These are phyloP conservation scores for Chrysophaeum taylorii DNA, from an alignment of 352 stramenopile species.

Conservation along the genomic window DNA sequence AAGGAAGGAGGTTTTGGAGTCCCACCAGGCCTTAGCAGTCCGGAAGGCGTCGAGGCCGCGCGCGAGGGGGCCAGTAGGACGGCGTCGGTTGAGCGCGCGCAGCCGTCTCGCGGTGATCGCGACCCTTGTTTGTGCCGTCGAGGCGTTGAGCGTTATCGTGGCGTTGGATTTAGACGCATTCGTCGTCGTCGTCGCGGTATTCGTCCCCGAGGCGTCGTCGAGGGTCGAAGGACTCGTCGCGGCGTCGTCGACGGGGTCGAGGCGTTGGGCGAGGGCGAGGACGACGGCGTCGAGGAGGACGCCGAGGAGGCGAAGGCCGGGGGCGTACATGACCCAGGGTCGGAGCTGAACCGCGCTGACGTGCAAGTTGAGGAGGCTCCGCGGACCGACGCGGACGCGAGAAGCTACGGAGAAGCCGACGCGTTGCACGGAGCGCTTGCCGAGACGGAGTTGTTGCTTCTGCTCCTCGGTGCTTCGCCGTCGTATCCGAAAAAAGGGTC, in stretches of 20 bases:
- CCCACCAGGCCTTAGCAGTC: background rate
- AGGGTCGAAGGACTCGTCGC: too few relatives aligned
- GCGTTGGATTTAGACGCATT: too few relatives aligned
- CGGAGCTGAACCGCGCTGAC: background rate
- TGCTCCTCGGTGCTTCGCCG: background rate
- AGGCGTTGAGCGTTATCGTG: too few relatives aligned
- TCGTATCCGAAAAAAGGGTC: background rate
- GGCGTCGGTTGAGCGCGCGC: too few relatives aligned
- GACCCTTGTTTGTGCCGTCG: too few relatives aligned
- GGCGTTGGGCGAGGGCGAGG: too few relatives aligned
- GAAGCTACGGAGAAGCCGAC: background rate
- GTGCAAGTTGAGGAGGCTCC: background rate
- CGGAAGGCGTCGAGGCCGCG: background rate
- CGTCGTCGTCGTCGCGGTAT: too few relatives aligned
- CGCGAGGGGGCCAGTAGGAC: too few relatives aligned
- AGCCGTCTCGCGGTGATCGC: too few relatives aligned
- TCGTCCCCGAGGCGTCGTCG: too few relatives aligned
- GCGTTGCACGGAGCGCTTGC: background rate
- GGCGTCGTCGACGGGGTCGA: too few relatives aligned
- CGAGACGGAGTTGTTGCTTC: too few relatives aligned
- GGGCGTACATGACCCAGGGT: slow-evolving; percentile 14
- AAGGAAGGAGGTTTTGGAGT: background rate
- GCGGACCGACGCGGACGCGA: background rate
- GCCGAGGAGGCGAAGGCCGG: background rate
- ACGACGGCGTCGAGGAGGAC: background rate